These are phyloP conservation scores for Hemileccinum impolitum DNA, from an alignment of 768 basidiomycete genomes.

Conservation along the genomic window DNA sequence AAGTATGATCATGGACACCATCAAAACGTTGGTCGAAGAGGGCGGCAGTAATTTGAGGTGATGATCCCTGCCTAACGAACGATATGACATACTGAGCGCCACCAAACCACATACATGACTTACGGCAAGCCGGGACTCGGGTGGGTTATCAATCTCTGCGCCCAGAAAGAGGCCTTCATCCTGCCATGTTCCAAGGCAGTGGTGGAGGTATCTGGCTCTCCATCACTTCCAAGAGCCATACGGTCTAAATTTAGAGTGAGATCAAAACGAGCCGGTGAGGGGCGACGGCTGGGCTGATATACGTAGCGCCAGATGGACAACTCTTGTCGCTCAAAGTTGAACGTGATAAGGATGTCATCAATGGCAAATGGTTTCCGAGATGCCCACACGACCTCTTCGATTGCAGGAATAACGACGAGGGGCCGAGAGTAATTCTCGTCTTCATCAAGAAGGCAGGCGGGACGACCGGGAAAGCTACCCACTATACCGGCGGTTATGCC, in stretches of 20 bases:
- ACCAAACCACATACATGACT: conserved; percentile 23
- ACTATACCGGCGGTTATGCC: conserved; percentile 63
- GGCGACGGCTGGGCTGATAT: conserved; percentile 43
- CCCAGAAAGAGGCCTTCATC: conserved; percentile 74
- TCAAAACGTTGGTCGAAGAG: conserved; percentile 67
- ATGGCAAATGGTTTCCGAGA: conserved; percentile 42
- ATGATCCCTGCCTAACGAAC: conserved; percentile 14
- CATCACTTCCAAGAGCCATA: conserved; percentile 56
- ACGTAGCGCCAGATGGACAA: conserved; percentile 73
- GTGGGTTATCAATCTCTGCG: conserved; percentile 54
- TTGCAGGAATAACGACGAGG: conserved; percentile 53
- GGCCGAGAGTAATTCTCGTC: conserved; percentile 49
- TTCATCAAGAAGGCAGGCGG: conserved; percentile 48
- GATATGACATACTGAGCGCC: conserved; percentile 1
- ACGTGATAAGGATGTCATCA: conserved; percentile 54
- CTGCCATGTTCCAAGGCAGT: conserved; percentile 53
- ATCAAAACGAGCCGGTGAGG: conserved; percentile 52
- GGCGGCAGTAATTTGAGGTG: conserved; percentile 44
- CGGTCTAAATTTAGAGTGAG: conserved; percentile 61
- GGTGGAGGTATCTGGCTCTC: conserved; percentile 40
- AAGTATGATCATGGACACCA: conserved; percentile 46
- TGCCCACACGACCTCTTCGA: conserved; percentile 64
- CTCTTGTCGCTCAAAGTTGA: conserved; percentile 49
- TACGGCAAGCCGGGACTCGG: conserved; percentile 51
- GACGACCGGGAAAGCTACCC: conserved; percentile 37